Conservation (phyloP, 495 filamentous ascomycete genomes). For the Neurospora tetraspora region DNA sequence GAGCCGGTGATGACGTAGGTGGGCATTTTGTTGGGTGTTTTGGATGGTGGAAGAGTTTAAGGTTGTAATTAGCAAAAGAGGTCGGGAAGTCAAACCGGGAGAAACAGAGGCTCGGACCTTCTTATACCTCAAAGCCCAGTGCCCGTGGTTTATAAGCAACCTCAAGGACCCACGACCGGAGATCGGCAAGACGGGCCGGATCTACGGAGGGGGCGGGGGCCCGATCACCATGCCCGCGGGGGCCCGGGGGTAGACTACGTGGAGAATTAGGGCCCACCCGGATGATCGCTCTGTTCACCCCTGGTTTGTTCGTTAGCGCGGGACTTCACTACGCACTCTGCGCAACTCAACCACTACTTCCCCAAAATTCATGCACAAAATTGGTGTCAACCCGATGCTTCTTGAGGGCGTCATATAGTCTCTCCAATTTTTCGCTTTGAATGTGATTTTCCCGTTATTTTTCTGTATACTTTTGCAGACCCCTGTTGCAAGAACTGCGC, state of each 20-base stretch:
- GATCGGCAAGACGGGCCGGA: not conserved
- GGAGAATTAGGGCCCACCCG: not conserved
- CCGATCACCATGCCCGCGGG: too few relatives aligned
- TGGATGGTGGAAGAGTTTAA: not conserved
- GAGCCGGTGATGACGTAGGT: slow-evolving; percentile 46
- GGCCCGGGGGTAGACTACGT: not conserved
- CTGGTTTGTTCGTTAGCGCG: too few relatives aligned
- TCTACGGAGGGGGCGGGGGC: not conserved
- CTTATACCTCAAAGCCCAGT: not conserved
- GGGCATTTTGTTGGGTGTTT: slow-evolving; percentile 29
- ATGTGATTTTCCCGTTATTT: too few relatives aligned
- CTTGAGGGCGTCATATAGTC: too few relatives aligned
- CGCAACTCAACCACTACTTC: too few relatives aligned
- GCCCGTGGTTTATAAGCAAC: not conserved
- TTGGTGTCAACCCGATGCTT: too few relatives aligned
- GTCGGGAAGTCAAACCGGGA: not conserved
- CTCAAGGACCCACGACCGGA: not conserved
- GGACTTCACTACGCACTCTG: too few relatives aligned
- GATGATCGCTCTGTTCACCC: not conserved
- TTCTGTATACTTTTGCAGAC: too few relatives aligned
- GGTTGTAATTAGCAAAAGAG: not conserved
- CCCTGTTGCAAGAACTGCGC: too few relatives aligned
- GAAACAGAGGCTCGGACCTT: not conserved
- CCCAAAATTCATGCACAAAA: too few relatives aligned
- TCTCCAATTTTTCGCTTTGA: too few relatives aligned